These are phyloP conservation scores for Sugiyamaella valdiviana DNA, from an alignment of 805 yeast genomes.

Conservation along the genomic window DNA sequence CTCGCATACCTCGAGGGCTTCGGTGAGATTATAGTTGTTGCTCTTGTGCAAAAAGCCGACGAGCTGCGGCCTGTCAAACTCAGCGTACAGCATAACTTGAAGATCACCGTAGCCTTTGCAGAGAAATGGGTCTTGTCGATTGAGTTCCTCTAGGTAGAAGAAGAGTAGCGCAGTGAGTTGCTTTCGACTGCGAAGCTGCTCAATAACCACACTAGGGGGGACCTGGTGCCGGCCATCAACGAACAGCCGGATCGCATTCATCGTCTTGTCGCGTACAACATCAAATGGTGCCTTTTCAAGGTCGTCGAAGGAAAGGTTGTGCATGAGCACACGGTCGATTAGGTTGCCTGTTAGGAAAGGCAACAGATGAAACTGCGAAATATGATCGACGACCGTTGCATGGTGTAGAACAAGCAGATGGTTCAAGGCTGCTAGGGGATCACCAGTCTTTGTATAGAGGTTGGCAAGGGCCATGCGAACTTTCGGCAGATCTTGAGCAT, in stretches of 20 bases:
- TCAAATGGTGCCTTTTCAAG: slow-evolving; percentile 39
- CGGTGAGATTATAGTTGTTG: slow-evolving; percentile 55
- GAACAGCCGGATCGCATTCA: slow-evolving; percentile 46
- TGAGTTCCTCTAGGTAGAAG: slow-evolving; percentile 58
- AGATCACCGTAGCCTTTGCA: slow-evolving; percentile 58
- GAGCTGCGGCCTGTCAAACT: slow-evolving; percentile 49
- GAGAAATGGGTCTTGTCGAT: slow-evolving; percentile 48
- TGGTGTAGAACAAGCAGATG: slow-evolving; percentile 58
- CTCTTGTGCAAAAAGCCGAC: slow-evolving; percentile 53
- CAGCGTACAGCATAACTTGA: slow-evolving; percentile 57
- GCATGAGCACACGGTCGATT: slow-evolving; percentile 40
- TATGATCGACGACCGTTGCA: slow-evolving; percentile 46
- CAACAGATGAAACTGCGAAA: slow-evolving; percentile 59
- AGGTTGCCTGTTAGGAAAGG: slow-evolving; percentile 38
- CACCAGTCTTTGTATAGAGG: slow-evolving; percentile 51
- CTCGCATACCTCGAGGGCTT: slow-evolving; percentile 65
- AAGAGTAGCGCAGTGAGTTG: slow-evolving; percentile 45
- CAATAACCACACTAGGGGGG: slow-evolving; percentile 46
- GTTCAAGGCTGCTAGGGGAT: slow-evolving; percentile 56
- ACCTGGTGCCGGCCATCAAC: slow-evolving; percentile 64
- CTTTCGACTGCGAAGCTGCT: slow-evolving; percentile 32
- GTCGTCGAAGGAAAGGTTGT: slow-evolving; percentile 29
- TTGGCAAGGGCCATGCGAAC: slow-evolving; percentile 28
- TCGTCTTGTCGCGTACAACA: slow-evolving; percentile 36
- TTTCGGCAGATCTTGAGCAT: slow-evolving; percentile 17